Conservation (phyloP, 2,329 filamentous ascomycete genomes). For the Nemania abortiva region DNA sequence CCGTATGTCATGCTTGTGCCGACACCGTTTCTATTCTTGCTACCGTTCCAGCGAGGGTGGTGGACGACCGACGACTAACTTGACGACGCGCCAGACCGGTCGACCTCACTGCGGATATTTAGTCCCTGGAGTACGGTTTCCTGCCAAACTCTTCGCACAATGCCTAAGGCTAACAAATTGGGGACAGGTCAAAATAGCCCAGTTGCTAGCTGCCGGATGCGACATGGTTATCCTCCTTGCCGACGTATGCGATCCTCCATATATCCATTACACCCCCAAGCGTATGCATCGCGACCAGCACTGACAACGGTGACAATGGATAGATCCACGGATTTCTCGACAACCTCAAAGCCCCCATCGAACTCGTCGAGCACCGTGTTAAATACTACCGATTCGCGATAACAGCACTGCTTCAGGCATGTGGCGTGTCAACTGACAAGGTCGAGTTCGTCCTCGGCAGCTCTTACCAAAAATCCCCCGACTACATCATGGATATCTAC, state of each 20-base stretch:
- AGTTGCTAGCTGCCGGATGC: constrained; percentile 87
- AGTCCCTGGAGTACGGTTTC: constrained; percentile 69
- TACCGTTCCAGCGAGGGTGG: not conserved
- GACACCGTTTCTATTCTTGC: not conserved
- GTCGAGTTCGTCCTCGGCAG: constrained; percentile 88
- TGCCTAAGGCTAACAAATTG: constrained; percentile 10
- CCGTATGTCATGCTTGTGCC: constrained; percentile 67
- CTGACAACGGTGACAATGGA: constrained; percentile 8
- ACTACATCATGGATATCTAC: constrained; percentile 92
- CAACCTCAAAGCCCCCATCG: constrained; percentile 87
- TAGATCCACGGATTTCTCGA: constrained; percentile 77
- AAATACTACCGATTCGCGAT: constrained; percentile 87
- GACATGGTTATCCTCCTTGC: constrained; percentile 83
- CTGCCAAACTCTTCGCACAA: not conserved
- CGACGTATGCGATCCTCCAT: constrained; percentile 60
- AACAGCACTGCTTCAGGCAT: constrained; percentile 78
- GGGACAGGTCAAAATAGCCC: constrained; percentile 80
- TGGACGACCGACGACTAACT: constrained; percentile 18
- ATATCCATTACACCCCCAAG: not conserved
- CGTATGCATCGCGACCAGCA: not conserved
- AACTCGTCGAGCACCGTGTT: constrained; percentile 84
- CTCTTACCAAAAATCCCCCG: constrained; percentile 78
- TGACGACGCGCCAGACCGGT: constrained; percentile 66
- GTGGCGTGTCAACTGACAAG: constrained; percentile 82
- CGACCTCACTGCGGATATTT: constrained; percentile 91